Evolutionary conservation across 169 alveolate genomes (phyloP), one percentile per base, ranked within the genome.

Genomic region (Cryptosporidium tyzzeri): DNA sequence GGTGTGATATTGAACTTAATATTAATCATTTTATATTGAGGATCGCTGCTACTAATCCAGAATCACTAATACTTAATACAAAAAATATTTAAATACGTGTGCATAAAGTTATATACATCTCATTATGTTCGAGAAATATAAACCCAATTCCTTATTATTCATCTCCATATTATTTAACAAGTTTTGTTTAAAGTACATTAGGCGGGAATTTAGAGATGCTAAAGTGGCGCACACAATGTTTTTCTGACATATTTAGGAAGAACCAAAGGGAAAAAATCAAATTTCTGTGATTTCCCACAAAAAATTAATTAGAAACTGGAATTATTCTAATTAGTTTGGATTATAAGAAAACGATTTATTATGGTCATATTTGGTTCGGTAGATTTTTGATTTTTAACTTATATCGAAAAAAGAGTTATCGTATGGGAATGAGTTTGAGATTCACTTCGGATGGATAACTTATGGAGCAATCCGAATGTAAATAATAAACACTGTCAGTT

Each of bases 341-440:
- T 55, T n/a, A 16, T 55, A 55, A 55, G 37, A 21, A 55, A 37
- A 55, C 6, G 8, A 26, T 16, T 55, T n/a, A 55, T 55, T 55
- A 55, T 55, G 67, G 67, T 9, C 35, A n/a, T 55, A 55, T 55
- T 21, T n/a, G 35, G 67, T 26, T 55, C 18, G 26, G 39, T 23
- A 55, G 29, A 55, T 55, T 55, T 55, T 3, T 55, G 10, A 55
- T 55, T 55, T 44, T 16, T 55, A 55, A 55, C 35, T 21, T 23
- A 5, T n/a, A 16, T 9, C 35, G 14, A 55, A 55, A 2, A 9
- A 23, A 55, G 31, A 55, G 18, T 55, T 55, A 55, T 55, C 44
- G 71, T 73, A 55, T 73, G 71, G 70, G 86, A 26, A 53, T 73
- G 70, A 45, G 53, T 58, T 67, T 73, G 86, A 33, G 65, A 53